Evolutionary conservation across 148 eudicot genomes (phyloP).

Genomic region (Fallopia convolvulus): DNA sequence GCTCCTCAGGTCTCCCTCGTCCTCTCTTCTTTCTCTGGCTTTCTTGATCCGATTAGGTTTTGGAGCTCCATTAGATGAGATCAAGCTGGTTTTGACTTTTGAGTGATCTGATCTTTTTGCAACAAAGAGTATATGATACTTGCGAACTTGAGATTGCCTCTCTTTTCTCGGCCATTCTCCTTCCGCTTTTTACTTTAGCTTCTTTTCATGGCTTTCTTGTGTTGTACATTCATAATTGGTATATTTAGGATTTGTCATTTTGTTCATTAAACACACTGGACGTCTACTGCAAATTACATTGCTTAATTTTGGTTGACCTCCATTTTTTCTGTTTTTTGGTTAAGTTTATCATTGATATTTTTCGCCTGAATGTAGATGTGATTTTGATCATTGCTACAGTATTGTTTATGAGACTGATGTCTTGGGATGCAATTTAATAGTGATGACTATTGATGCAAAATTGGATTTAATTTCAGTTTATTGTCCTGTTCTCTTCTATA

Average conservation of each 20-base stretch:
- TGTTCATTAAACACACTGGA: too few species aligned
- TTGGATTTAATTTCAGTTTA: not conserved
- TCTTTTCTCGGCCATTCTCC: not conserved
- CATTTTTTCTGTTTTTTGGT: not conserved
- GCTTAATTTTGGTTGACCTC: not conserved
- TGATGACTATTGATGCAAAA: not conserved
- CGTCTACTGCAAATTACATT: not conserved
- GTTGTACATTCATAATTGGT: not conserved
- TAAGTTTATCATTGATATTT: not conserved
- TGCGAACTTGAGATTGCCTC: not conserved
- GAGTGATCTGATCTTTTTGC: not conserved
- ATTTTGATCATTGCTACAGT: slow-evolving; percentile 6
- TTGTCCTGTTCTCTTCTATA: not conserved
- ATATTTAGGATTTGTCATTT: too few species aligned
- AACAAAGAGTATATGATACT: not conserved
- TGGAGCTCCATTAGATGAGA: not conserved
- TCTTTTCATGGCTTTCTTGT: not conserved
- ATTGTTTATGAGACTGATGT: not conserved
- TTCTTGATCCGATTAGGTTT: not conserved
- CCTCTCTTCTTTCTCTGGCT: not conserved
- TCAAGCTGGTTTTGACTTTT: not conserved
- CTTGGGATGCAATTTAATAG: not conserved
- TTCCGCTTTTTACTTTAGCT: too few species aligned
- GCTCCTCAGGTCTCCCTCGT: slow-evolving; percentile 48
- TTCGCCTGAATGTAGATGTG: not conserved